Evolutionary conservation across 2,329 filamentous ascomycete species (phyloP).

Genomic region (Botryotinia globosa): DNA sequence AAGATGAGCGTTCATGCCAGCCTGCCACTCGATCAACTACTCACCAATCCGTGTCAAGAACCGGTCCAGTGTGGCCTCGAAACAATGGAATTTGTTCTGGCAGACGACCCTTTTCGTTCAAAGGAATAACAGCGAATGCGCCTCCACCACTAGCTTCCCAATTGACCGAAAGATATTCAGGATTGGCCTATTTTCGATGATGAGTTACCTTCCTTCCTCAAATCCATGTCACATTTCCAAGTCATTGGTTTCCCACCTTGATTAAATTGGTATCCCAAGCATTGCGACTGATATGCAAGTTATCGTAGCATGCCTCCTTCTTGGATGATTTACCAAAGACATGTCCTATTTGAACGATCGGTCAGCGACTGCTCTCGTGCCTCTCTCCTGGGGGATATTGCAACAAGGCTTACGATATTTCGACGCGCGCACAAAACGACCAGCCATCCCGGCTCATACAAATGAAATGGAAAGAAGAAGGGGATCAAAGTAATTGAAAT

Average conservation of each 20-base stretch:
- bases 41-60: constrained; percentile 96
- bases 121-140: constrained; percentile 92
- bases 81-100: constrained; percentile 94
- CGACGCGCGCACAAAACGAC: constrained; percentile 69
- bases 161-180: constrained; percentile 94
- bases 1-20: constrained; percentile 16
- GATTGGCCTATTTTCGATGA: constrained; percentile 68
- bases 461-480: not conserved
- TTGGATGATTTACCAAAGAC: constrained; percentile 94
- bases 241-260: constrained; percentile 61
- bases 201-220: constrained; percentile 26
- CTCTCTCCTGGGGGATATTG: constrained; percentile 18
- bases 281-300: constrained; percentile 94
- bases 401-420: constrained; percentile 61
- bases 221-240: not conserved
- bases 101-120: constrained; percentile 83
- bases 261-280: constrained; percentile 98
- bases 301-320: constrained; percentile 99
- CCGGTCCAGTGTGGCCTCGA: constrained; percentile 90
- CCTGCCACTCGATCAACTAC: constrained; percentile 30
- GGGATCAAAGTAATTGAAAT: not conserved
- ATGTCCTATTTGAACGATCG: constrained; percentile 64
- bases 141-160: constrained; percentile 96
- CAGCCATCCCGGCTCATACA: constrained; percentile 52
- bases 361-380: constrained; percentile 34